Evolutionary conservation across 2,329 filamentous ascomycete species (phyloP).

Genomic region (Lecanicillium sp.): DNA sequence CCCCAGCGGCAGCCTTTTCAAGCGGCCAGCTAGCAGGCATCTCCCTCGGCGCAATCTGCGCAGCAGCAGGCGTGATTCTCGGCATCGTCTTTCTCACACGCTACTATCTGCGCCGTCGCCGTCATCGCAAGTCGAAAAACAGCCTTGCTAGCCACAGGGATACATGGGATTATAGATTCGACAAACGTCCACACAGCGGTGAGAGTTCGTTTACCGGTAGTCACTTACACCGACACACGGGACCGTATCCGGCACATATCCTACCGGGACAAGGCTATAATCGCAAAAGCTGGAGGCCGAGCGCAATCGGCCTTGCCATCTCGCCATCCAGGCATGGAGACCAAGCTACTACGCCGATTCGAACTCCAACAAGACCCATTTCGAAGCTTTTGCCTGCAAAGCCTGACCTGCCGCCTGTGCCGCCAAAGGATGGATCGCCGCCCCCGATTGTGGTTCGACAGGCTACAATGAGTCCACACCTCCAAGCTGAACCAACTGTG

Average conservation of each 20-base stretch:
- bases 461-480: constrained; percentile 8
- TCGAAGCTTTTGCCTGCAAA: constrained; percentile 38
- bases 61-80: constrained; percentile 38
- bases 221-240: constrained; percentile 8
- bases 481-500: not conserved
- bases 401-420: constrained; percentile 29
- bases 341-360: constrained; percentile 14
- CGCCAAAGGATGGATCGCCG: constrained; percentile 2
- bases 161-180: constrained; percentile 25
- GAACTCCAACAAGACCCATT: constrained; percentile 21
- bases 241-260: constrained; percentile 10
- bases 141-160: constrained; percentile 17
- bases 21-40: constrained; percentile 49
- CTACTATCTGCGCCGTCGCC: constrained; percentile 25
- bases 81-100: constrained; percentile 37
- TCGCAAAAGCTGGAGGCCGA: constrained; percentile 23
- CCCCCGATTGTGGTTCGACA: not conserved
- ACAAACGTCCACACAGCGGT: constrained; percentile 12
- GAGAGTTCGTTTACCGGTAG: constrained; percentile 7
- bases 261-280: constrained; percentile 17
- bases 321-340: constrained; percentile 22
- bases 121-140: constrained; percentile 27
- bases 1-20: constrained; percentile 16
- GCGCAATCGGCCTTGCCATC: constrained; percentile 37
- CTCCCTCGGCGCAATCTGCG: constrained; percentile 40